A percentile compares a stretch with the other conserved stretches of the same genome.
Conservation (phyloP, 768 basidiomycete genomes). For the Pulveroboletus ravenelii region DNA sequence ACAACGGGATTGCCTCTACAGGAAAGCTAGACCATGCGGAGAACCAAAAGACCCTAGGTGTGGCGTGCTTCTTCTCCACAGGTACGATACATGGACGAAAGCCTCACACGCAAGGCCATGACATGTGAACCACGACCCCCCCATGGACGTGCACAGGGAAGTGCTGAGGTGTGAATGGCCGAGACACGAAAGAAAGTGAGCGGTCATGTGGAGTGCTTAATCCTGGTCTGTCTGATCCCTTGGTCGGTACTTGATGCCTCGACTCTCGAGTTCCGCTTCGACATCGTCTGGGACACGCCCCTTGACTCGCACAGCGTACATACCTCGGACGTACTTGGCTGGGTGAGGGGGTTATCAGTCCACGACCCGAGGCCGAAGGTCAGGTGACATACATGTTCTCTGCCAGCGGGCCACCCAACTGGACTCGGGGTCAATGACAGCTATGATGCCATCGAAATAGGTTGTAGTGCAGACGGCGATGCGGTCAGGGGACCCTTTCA, state of each 20-base stretch:
- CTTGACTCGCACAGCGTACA: slow-evolving; percentile 90
- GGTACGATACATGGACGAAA: slow-evolving; percentile 1
- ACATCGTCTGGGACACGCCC: slow-evolving; percentile 84
- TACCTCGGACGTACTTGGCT: slow-evolving; percentile 89
- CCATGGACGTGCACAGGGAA: not conserved
- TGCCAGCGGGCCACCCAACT: slow-evolving; percentile 99
- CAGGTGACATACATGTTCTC: slow-evolving; percentile 64
- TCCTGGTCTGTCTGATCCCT: slow-evolving; percentile 77
- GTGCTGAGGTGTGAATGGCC: not conserved
- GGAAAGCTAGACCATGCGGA: slow-evolving; percentile 2
- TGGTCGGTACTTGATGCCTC: slow-evolving; percentile 81
- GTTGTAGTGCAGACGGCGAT: slow-evolving; percentile 85
- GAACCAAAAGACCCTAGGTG: not conserved
- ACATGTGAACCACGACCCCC: slow-evolving; percentile 13
- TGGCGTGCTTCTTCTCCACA: slow-evolving; percentile 4
- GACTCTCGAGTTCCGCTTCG: slow-evolving; percentile 70
- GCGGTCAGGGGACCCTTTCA: slow-evolving; percentile 83
- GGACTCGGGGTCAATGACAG: slow-evolving; percentile 76
- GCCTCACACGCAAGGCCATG: slow-evolving; percentile 6
- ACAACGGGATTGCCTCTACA: slow-evolving; percentile 7
- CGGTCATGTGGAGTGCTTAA: slow-evolving; percentile 28
- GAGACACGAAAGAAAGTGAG: not conserved
- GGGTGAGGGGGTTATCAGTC: slow-evolving; percentile 3
- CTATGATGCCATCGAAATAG: slow-evolving; percentile 88
- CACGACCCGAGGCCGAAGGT: not conserved